Conservation (phyloP, 805 yeast species). For the Metschnikowia santaceciliae region DNA sequence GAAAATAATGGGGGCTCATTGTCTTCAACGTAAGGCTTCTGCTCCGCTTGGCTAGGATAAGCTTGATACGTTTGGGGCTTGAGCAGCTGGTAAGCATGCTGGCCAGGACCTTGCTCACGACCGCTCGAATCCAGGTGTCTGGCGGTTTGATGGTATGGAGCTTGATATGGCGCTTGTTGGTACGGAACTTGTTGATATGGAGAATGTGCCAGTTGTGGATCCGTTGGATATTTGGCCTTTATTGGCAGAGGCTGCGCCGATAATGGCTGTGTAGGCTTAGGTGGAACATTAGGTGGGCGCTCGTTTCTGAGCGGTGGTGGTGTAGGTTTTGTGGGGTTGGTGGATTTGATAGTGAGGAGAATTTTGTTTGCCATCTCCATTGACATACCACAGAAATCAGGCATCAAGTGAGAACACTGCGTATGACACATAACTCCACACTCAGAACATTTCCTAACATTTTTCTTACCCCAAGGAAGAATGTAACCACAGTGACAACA, state of each 20-base stretch:
- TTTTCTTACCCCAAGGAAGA: slow-evolving; percentile 91
- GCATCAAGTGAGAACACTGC: slow-evolving; percentile 88
- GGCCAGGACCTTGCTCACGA: background rate
- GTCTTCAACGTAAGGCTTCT: background rate
- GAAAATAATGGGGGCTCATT: background rate
- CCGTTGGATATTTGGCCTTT: background rate
- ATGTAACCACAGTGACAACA: slow-evolving; percentile 99
- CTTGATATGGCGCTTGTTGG: slow-evolving; percentile 8
- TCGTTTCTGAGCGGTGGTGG: slow-evolving; percentile 18
- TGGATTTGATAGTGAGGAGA: slow-evolving; percentile 73
- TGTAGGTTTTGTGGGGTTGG: slow-evolving; percentile 30
- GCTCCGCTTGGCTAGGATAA: background rate
- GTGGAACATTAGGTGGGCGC: slow-evolving; percentile 5
- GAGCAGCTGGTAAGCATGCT: slow-evolving; percentile 5
- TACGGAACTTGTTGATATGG: slow-evolving; percentile 2
- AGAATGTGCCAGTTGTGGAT: background rate
- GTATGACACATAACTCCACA: slow-evolving; percentile 96
- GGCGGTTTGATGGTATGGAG: slow-evolving; percentile 11
- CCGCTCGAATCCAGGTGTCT: background rate
- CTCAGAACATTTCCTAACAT: slow-evolving; percentile 85
- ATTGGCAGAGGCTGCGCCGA: slow-evolving; percentile 7
- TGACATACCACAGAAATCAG: slow-evolving; percentile 98
- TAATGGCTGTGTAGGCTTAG: slow-evolving; percentile 1
- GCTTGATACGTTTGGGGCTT: slow-evolving; percentile 3
- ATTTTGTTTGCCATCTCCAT: slow-evolving; percentile 95